Conservation (phyloP, 1,284 basidiomycete species). For the Chondrostereum purpureum region DNA sequence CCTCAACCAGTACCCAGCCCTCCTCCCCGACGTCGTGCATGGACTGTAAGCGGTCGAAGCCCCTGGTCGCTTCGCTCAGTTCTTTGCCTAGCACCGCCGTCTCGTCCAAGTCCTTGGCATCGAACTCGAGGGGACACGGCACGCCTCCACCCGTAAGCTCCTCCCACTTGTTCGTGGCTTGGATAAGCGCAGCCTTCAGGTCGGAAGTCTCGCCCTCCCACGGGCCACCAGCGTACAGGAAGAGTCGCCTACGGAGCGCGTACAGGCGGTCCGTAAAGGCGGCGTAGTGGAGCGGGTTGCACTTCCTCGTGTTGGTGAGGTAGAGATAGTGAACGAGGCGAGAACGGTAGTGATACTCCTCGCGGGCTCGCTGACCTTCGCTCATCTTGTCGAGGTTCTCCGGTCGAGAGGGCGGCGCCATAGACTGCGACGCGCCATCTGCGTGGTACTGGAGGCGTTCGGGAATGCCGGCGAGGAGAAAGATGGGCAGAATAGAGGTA, state of each 20-base stretch:
- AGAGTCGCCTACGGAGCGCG: slow-evolving; percentile 31
- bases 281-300: slow-evolving; percentile 32
- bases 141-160: slow-evolving; percentile 26
- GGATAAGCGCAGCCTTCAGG: slow-evolving; percentile 34
- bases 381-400: slow-evolving; percentile 29
- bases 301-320: slow-evolving; percentile 31
- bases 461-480: slow-evolving; percentile 40
- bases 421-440: slow-evolving; percentile 29
- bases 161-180: slow-evolving; percentile 31
- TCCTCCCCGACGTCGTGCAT: slow-evolving; percentile 29
- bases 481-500: slow-evolving; percentile 37
- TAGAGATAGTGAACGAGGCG: slow-evolving; percentile 44
- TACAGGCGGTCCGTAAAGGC: slow-evolving; percentile 28
- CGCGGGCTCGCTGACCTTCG: slow-evolving; percentile 22
- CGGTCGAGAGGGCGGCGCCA: slow-evolving; percentile 32
- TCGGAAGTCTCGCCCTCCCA: slow-evolving; percentile 43
- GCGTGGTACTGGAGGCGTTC: slow-evolving; percentile 36
- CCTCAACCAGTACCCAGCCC: slow-evolving; percentile 32
- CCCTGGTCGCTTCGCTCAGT: slow-evolving; percentile 24
- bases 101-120: slow-evolving; percentile 31
- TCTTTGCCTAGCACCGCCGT: slow-evolving; percentile 28
- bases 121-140: slow-evolving; percentile 41
- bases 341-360: slow-evolving; percentile 26
- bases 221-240: slow-evolving; percentile 28
- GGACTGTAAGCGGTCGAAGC: slow-evolving; percentile 19